Evolutionary conservation across 2,329 filamentous ascomycete species (phyloP).

Genomic region (Zasmidium angulare): DNA sequence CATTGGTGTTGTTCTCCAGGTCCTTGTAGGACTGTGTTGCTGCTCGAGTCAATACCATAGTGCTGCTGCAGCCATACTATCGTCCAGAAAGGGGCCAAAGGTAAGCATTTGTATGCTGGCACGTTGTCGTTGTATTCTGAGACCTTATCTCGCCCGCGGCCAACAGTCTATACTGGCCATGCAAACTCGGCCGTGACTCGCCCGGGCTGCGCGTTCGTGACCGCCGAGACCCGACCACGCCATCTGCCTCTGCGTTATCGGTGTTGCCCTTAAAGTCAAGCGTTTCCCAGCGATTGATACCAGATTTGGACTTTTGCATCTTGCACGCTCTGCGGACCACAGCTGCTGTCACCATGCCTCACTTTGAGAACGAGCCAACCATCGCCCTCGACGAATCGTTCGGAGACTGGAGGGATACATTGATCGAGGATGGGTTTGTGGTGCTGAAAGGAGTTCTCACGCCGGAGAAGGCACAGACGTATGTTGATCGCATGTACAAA

Average conservation of each 20-base stretch:
- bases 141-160: conserved; percentile 3
- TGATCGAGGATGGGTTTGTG: conserved; percentile 14
- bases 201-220: background rate
- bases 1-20: conserved; percentile 20
- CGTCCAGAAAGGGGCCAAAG: background rate
- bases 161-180: background rate
- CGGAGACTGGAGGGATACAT: conserved; percentile 15
- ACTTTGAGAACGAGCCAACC: conserved; percentile 6
- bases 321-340: too few species aligned
- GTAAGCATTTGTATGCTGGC: background rate
- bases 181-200: background rate
- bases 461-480: conserved; percentile 10
- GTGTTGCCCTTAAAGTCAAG: too few species aligned
- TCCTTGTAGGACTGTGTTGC: conserved; percentile 13
- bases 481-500: conserved; percentile 15
- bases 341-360: background rate
- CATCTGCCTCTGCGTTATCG: background rate
- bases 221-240: too few species aligned
- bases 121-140: background rate
- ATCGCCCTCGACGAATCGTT: conserved; percentile 7
- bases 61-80: background rate
- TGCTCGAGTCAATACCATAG: background rate
- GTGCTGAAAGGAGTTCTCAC: conserved; percentile 14
- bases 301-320: too few species aligned
- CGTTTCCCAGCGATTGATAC: too few species aligned